These are phyloP conservation scores for Athelia psychrophila DNA, from an alignment of 1,284 basidiomycete species.

Conservation along the genomic window DNA sequence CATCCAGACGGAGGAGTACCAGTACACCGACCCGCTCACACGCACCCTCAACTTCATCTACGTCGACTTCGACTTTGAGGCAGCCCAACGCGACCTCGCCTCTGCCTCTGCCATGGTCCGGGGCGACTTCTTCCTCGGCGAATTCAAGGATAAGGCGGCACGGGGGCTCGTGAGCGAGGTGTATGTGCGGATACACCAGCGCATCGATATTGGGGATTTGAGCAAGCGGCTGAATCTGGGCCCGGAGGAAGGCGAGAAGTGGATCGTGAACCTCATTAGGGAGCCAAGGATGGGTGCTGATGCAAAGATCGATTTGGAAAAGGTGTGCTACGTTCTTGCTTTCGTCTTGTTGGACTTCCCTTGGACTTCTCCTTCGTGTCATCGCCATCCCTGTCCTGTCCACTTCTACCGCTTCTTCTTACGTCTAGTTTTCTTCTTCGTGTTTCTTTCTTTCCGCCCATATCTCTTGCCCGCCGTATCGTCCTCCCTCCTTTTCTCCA, in stretches of 20 bases:
- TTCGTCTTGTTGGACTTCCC: too few relatives aligned
- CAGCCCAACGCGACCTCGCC: slow-evolving; percentile 81
- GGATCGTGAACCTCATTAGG: slow-evolving; percentile 98
- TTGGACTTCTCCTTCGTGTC: too few relatives aligned
- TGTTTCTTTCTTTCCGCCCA: slow-evolving; percentile 2
- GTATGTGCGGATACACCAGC: slow-evolving; percentile 96
- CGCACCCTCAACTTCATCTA: slow-evolving; percentile 93
- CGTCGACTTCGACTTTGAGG: slow-evolving; percentile 89
- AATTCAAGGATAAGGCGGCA: slow-evolving; percentile 91
- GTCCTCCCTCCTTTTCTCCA: too few relatives aligned
- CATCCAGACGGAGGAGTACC: slow-evolving; percentile 91
- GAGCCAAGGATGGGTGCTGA: slow-evolving; percentile 95
- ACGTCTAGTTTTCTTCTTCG: slow-evolving; percentile 4
- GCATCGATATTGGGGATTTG: slow-evolving; percentile 93
- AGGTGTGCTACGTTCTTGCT: slow-evolving; percentile 43
- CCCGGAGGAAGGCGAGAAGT: slow-evolving; percentile 95
- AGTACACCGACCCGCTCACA: slow-evolving; percentile 93
- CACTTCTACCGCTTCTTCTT: slow-evolving; percentile 10
- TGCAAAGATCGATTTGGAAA: slow-evolving; percentile 96
- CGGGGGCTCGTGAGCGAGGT: slow-evolving; percentile 95
- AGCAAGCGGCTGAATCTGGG: slow-evolving; percentile 92
- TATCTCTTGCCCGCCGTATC: too few relatives aligned
- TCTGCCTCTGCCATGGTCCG: slow-evolving; percentile 83
- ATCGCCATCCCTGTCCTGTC: too few relatives aligned
- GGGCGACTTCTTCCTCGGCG: slow-evolving; percentile 93